phyloP scores from a whole-genome alignment of 306 rosid species.

The Gastrolobium villosum region DNA sequence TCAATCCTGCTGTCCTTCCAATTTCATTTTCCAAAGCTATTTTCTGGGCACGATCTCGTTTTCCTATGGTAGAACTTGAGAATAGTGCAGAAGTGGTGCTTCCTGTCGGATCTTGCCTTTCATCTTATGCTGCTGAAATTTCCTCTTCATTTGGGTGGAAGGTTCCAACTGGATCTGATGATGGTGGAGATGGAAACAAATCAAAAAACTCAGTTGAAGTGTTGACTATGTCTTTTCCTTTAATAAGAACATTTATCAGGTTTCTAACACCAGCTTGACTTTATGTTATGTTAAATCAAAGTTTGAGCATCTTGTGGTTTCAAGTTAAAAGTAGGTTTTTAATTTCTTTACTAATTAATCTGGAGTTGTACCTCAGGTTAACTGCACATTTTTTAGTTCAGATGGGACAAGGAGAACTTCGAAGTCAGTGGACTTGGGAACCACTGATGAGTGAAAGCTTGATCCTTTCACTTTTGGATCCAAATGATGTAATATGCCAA shows the following conservation, averaged over 20 bases:
- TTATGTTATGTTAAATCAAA: slow-evolving; percentile 38
- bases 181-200: slow-evolving; percentile 83
- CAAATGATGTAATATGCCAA: slow-evolving; percentile 72
- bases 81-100: slow-evolving; percentile 64
- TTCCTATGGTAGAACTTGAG: slow-evolving; percentile 82
- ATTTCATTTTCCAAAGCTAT: slow-evolving; percentile 91
- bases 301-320: slow-evolving; percentile 32
- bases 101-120: slow-evolving; percentile 82
- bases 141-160: slow-evolving; percentile 86
- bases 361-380: slow-evolving; percentile 76
- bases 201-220: slow-evolving; percentile 81
- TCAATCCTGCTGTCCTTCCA: slow-evolving; percentile 75
- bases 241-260: slow-evolving; percentile 81
- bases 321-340: slow-evolving; percentile 35
- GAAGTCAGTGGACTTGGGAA: slow-evolving; percentile 93
- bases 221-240: slow-evolving; percentile 73
- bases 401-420: slow-evolving; percentile 76
- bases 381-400: slow-evolving; percentile 80
- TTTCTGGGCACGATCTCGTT: slow-evolving; percentile 94
- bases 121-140: slow-evolving; percentile 73
- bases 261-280: slow-evolving; percentile 53
- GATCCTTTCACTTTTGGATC: slow-evolving; percentile 90
- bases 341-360: slow-evolving; percentile 49
- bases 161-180: slow-evolving; percentile 92
- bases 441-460: slow-evolving; percentile 92